Evolutionary conservation across 441 rosid species (phyloP).

Genomic region (Arabidopsis hybrid): DNA sequence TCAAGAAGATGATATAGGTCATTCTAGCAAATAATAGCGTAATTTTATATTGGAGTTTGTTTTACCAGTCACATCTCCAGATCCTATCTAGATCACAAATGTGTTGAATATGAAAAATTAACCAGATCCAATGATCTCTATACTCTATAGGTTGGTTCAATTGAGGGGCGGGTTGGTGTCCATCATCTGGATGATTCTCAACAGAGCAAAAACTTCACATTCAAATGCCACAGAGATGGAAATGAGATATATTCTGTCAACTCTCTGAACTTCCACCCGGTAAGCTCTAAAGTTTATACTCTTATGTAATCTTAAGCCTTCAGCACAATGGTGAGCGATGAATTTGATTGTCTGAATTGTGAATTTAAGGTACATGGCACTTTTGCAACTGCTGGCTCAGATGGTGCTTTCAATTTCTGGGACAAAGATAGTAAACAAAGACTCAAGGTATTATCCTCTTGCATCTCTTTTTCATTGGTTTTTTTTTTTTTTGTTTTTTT

Average conservation of each 20-base stretch:
- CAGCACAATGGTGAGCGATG: not conserved
- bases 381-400: constrained; percentile 98
- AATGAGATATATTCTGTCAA: constrained; percentile 90
- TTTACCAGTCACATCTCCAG: not conserved
- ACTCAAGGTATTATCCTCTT: constrained; percentile 67
- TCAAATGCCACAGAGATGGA: constrained; percentile 92
- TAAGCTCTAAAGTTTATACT: constrained; percentile 47
- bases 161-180: constrained; percentile 98
- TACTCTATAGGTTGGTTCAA: constrained; percentile 84
- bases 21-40: not conserved
- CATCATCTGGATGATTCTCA: constrained; percentile 95
- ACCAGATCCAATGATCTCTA: constrained; percentile 25
- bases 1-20: constrained; percentile 2
- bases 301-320: not conserved
- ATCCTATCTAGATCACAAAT: constrained; percentile 11
- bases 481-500: too few relatives aligned
- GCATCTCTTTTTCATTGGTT: too few relatives aligned
- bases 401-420: constrained; percentile 97
- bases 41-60: constrained; percentile 3
- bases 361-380: constrained; percentile 80
- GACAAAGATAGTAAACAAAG: constrained; percentile 99
- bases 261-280: constrained; percentile 94
- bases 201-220: constrained; percentile 82
- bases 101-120: constrained; percentile 14
- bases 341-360: constrained; percentile 7